A percentile compares a stretch with the other conserved stretches of the same genome.
Conservation (phyloP, 495 filamentous ascomycete species). For the Lichenothelia convexa region DNA sequence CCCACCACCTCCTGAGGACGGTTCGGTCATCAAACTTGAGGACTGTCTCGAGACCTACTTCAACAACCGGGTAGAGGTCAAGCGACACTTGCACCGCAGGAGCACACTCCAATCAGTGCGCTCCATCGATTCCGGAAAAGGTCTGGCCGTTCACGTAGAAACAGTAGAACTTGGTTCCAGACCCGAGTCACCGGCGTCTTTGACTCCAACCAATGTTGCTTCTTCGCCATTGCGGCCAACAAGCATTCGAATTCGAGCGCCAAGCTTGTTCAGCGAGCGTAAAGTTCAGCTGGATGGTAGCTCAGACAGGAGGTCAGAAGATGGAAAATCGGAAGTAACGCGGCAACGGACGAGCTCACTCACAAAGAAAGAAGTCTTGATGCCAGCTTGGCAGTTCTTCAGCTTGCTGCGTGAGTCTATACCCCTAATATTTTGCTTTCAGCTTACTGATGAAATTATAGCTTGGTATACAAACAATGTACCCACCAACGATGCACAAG, state of each 20-base stretch:
- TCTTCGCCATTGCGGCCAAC: constrained; percentile 11
- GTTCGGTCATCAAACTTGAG: constrained; percentile 55
- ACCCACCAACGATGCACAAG: constrained; percentile 47
- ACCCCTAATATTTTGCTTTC: background rate
- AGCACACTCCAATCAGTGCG: constrained; percentile 34
- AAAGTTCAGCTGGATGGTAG: constrained; percentile 28
- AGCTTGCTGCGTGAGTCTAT: constrained; percentile 56
- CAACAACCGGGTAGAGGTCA: constrained; percentile 85
- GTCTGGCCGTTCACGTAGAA: constrained; percentile 36
- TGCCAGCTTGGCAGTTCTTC: constrained; percentile 98
- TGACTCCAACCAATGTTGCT: constrained; percentile 23
- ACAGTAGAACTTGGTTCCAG: constrained; percentile 30
- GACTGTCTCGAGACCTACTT: constrained; percentile 87
- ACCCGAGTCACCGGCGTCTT: constrained; percentile 20
- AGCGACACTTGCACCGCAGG: constrained; percentile 49
- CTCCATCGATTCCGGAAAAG: constrained; percentile 29
- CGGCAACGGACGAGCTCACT: constrained; percentile 28
- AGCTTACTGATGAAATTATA: constrained; percentile 24
- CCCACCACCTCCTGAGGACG: constrained; percentile 40
- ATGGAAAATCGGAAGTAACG: constrained; percentile 12
- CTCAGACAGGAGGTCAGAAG: constrained; percentile 21
- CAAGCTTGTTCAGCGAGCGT: constrained; percentile 46
- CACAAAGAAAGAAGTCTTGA: constrained; percentile 71
- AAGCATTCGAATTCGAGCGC: constrained; percentile 24
- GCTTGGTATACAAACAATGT: constrained; percentile 54